phyloP scores from a whole-genome alignment of 768 basidiomycete genomes.

The Kwoniella shandongensis region DNA sequence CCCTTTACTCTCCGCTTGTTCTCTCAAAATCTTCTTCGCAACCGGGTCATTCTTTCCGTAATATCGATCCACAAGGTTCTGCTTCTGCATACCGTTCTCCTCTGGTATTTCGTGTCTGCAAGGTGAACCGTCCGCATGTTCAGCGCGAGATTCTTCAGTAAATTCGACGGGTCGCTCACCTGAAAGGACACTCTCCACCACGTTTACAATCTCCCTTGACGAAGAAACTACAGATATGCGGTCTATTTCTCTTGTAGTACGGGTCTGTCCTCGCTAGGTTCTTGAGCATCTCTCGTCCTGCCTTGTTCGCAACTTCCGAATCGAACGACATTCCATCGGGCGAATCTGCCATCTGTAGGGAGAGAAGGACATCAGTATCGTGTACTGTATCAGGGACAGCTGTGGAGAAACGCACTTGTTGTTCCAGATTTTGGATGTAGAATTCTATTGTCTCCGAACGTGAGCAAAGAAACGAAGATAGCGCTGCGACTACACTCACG shows the following conservation, averaged over 20 bases:
- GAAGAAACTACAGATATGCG: conserved; percentile 92
- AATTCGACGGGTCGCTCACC: conserved; percentile 55
- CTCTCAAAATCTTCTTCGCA: conserved; percentile 79
- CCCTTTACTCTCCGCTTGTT: conserved; percentile 77
- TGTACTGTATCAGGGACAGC: conserved; percentile 8
- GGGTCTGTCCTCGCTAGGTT: conserved; percentile 91
- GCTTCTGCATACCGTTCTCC: conserved; percentile 78
- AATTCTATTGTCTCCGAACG: no score
- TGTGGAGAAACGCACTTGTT: conserved; percentile 4
- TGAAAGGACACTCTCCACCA: conserved; percentile 87
- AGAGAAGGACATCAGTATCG: background rate
- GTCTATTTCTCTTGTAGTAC: conserved; percentile 93
- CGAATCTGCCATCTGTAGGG: conserved; percentile 60
- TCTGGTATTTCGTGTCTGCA: conserved; percentile 81
- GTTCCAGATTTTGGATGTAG: conserved; percentile 54
- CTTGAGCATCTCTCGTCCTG: conserved; percentile 96
- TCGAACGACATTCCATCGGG: conserved; percentile 40
- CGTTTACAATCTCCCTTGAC: conserved; percentile 92
- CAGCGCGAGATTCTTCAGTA: background rate
- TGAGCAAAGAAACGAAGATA: conserved; percentile 57
- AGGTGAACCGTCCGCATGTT: no score
- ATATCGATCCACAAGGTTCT: conserved; percentile 92
- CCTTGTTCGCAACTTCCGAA: conserved; percentile 61
- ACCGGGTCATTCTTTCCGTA: conserved; percentile 92
- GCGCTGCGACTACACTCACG: conserved; percentile 92